phyloP scores from a whole-genome alignment of 2,329 filamentous ascomycete species.

The Nannizzia gypsea region DNA sequence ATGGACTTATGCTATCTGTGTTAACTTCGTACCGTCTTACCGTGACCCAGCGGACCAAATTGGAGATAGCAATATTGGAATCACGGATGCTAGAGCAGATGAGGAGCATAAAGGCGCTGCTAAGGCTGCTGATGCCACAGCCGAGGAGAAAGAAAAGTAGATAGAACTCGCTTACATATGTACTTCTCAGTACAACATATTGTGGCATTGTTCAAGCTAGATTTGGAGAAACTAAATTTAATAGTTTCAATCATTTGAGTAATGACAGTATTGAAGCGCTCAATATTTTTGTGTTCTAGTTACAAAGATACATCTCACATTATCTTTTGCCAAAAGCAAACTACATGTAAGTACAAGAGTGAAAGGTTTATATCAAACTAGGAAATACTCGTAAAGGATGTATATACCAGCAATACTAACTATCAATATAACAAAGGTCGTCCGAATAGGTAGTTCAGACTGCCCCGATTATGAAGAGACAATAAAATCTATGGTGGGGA shows the following conservation, averaged over 20 bases:
- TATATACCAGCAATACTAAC: background rate
- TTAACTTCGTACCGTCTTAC: conserved; percentile 58
- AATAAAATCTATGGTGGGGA: background rate
- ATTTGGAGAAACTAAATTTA: too few species aligned
- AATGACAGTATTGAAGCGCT: too few species aligned
- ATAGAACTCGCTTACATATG: background rate
- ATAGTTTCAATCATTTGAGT: too few species aligned
- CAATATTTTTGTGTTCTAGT: too few species aligned
- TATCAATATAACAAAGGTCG: background rate
- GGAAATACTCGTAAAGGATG: background rate
- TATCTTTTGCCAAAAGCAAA: too few species aligned
- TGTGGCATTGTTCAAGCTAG: background rate
- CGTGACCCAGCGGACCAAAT: conserved; percentile 49
- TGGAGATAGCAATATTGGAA: conserved; percentile 19
- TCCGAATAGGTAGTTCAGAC: background rate
- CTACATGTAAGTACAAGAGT: too few species aligned
- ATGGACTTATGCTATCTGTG: conserved; percentile 45
- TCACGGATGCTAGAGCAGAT: conserved; percentile 4
- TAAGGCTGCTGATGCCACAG: background rate
- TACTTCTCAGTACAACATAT: too few species aligned
- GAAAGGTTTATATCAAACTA: background rate
- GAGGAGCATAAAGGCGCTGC: background rate
- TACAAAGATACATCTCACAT: too few species aligned
- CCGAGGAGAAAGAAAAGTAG: background rate
- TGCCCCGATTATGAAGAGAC: background rate